Conservation (phyloP, 2,329 filamentous ascomycete species). For the Pseudogymnoascus sp. region DNA sequence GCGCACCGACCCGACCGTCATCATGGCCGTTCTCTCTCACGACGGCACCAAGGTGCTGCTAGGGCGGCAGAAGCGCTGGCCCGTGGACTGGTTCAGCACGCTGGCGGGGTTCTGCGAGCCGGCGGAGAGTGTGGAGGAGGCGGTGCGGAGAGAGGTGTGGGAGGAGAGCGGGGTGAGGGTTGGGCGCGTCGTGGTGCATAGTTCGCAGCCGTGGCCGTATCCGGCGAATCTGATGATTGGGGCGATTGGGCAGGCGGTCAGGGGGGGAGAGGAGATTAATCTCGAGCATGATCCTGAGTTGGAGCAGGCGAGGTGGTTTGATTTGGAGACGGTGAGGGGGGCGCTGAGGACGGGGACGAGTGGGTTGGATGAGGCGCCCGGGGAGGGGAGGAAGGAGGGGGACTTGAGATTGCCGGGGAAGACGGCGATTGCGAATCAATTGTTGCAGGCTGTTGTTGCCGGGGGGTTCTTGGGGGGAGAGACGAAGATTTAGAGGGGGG, state of each 20-base stretch:
- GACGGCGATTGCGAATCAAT: constrained; percentile 86
- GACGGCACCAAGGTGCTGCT: constrained; percentile 64
- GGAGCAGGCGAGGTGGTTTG: constrained; percentile 83
- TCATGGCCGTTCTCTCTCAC: constrained; percentile 80
- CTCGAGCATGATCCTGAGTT: constrained; percentile 86
- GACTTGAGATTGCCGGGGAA: constrained; percentile 70
- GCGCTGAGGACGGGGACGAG: constrained; percentile 62
- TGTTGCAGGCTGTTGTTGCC: constrained; percentile 67
- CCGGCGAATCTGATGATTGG: constrained; percentile 79
- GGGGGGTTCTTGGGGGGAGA: constrained; percentile 54
- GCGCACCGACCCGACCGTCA: constrained; percentile 77
- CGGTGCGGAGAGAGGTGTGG: constrained; percentile 76
- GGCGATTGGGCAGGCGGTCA: constrained; percentile 77
- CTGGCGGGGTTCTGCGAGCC: constrained; percentile 83
- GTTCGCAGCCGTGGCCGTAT: constrained; percentile 81
- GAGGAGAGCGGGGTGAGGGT: constrained; percentile 73
- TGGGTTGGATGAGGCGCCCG: constrained; percentile 55
- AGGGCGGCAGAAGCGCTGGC: constrained; percentile 77
- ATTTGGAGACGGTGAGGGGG: constrained; percentile 68
- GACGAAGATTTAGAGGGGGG: constrained; percentile 21
- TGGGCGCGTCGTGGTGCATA: constrained; percentile 72
- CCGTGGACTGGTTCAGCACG: constrained; percentile 77
- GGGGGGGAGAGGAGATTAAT: constrained; percentile 70
- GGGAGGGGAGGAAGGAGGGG: constrained; percentile 64
- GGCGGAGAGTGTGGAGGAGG: constrained; percentile 77